Base-by-base conservation (phyloP, 164 flowering plant genomes). In the Vitis labrusca region DNA sequence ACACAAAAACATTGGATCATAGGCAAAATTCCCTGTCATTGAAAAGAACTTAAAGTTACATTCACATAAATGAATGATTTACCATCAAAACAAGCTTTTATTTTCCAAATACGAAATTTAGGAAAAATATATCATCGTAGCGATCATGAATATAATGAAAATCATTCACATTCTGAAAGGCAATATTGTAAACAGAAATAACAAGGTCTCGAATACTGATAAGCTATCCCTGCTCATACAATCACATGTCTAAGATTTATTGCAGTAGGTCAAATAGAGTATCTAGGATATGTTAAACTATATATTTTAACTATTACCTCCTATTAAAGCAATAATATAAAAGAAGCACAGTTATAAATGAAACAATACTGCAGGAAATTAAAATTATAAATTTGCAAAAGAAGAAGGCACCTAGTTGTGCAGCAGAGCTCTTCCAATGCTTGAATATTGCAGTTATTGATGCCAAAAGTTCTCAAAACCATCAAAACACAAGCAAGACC, bases 401-500 rank as follows among this genome's bases (percentile, higher is more conserved):
- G 8, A 52, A 67, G 49, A 50, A 57, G 8, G 19, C 63, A 96
- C 99, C 99, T 96, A 30, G 80, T 89, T 57, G 97, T 88, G 82
- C 77, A 56, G 77, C 98, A 96, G 32, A 93, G 81, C 54, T 87
- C 87, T 23, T 69, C 82, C 78, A 96, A 71, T 5, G 71, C 76
- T 51, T 82, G 82, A 54, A 93, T 67, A 70, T 75, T 76, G 71
- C 83, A 84, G 48, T 72, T 72, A 2, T 81, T 69, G 52, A 85
- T 76, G 62, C 97, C 98, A 69, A 89, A 70, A 50, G 94, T 80
- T 70, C 78, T 85, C 83, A 96, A 74, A 80, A 86, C 93, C 99
- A 96, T 96, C 68, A 85, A 65, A 72, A 96, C 86, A 81, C 99
- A 96, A 52, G 98, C 95, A 78, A 93, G 94, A 64, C 99, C 99